Evolutionary conservation across 345 rosid species (phyloP).

Genomic region (Arabidopsis suecica): DNA sequence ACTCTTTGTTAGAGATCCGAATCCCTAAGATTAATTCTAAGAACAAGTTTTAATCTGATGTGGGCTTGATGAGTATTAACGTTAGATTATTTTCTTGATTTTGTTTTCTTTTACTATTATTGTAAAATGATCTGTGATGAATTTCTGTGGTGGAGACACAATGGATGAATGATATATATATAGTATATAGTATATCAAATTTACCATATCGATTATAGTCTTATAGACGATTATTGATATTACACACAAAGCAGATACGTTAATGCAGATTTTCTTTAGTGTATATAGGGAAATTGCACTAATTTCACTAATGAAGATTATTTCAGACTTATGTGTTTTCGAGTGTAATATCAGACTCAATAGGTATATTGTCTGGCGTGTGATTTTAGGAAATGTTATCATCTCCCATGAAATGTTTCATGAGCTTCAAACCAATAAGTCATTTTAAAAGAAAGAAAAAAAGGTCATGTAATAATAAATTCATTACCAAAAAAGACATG

Average conservation of each 20-base stretch:
- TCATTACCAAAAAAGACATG: neutral
- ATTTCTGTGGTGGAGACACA: slow-evolving; percentile 11
- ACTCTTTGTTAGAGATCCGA: slow-evolving; percentile 59
- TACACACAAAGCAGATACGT: neutral
- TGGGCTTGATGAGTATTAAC: slow-evolving; percentile 5
- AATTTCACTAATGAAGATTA: neutral
- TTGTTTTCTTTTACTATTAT: neutral
- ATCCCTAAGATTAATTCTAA: slow-evolving; percentile 56
- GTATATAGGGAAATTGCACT: neutral
- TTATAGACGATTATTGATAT: neutral
- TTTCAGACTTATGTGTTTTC: neutral
- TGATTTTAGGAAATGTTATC: neutral
- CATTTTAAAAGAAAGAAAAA: neutral
- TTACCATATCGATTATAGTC: neutral
- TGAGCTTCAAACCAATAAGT: neutral
- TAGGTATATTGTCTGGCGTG: neutral
- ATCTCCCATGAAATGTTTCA: neutral
- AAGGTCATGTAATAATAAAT: neutral
- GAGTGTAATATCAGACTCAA: neutral
- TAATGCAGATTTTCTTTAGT: neutral
- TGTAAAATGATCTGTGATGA: slow-evolving; percentile 12
- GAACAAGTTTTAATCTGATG: slow-evolving; percentile 31
- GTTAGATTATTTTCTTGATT: neutral
- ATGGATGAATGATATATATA: neutral
- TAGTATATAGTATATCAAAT: neutral